A percentile compares a stretch with the other conserved stretches of the same genome.
Conservation (phyloP, 1,284 basidiomycete species). For the Pisolithus thermaeus region DNA sequence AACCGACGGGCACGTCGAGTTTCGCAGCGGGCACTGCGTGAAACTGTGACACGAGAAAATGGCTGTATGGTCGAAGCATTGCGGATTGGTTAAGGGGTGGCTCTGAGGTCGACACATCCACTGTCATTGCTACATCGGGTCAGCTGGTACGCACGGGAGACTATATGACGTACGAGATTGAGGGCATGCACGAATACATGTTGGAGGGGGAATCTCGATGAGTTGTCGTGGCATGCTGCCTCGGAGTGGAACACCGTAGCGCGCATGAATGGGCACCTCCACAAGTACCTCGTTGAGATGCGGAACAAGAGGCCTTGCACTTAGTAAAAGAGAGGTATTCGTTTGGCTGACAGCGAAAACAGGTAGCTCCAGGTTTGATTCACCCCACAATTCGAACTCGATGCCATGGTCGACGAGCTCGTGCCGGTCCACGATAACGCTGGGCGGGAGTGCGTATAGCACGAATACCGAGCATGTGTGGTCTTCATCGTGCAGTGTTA, state of each 20-base stretch:
- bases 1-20: slow-evolving; percentile 22
- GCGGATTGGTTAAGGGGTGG: slow-evolving; percentile 16
- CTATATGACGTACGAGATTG: slow-evolving; percentile 14
- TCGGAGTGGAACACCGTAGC: slow-evolving; percentile 21
- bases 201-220: slow-evolving; percentile 19
- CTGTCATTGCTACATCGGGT: slow-evolving; percentile 3
- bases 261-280: slow-evolving; percentile 26
- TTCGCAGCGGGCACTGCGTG: slow-evolving; percentile 8
- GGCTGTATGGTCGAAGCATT: slow-evolving; percentile 14
- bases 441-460: slow-evolving; percentile 22
- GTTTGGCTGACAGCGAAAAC: slow-evolving; percentile 25
- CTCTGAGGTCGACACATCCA: slow-evolving; percentile 1
- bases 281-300: slow-evolving; percentile 7
- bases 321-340: slow-evolving; percentile 17
- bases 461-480: slow-evolving; percentile 21
- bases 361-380: slow-evolving; percentile 29
- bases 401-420: slow-evolving; percentile 24
- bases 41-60: slow-evolving; percentile 14
- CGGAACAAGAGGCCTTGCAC: slow-evolving; percentile 8
- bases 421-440: slow-evolving; percentile 25
- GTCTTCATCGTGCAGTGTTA: slow-evolving; percentile 11
- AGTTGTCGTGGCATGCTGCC: slow-evolving; percentile 3
- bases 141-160: slow-evolving; percentile 3
- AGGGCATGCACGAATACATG: slow-evolving; percentile 26
- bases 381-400: slow-evolving; percentile 28